A percentile compares a stretch with the other conserved stretches of the same genome.
Evolutionary conservation across 2,329 filamentous ascomycete genomes (phyloP).

Genomic region (Onygenales sp.): DNA sequence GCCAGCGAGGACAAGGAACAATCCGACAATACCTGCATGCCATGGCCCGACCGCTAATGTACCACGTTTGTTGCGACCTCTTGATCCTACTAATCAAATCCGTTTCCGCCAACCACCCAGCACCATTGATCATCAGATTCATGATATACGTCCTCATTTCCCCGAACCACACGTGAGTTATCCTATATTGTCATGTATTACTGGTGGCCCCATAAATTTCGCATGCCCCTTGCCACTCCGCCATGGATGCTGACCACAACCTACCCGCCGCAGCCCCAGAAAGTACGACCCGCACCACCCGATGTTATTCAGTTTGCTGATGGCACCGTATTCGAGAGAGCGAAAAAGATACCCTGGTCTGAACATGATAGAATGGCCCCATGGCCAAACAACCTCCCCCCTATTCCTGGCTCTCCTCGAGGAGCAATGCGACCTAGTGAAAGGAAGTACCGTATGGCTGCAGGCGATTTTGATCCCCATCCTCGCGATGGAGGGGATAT

Average conservation of each 20-base stretch:
- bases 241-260: constrained; percentile 1
- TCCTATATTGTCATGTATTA: neutral
- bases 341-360: neutral
- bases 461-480: neutral
- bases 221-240: neutral
- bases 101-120: neutral
- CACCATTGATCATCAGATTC: neutral
- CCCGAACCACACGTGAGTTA: constrained; percentile 1
- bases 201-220: neutral
- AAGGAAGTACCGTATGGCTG: neutral
- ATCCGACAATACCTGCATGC: neutral
- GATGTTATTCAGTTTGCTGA: constrained; percentile 16
- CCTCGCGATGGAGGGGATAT: constrained; percentile 2
- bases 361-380: neutral
- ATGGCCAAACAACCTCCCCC: neutral
- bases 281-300: constrained; percentile 6
- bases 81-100: constrained; percentile 1
- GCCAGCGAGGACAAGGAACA: neutral
- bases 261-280: constrained; percentile 1
- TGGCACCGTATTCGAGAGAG: constrained; percentile 15
- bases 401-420: neutral
- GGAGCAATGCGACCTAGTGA: neutral
- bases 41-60: neutral
- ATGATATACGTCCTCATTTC: neutral
- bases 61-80: neutral